Percentiles rank a stretch among this genome's conserved stretches.
Evolutionary conservation across 257 asterid species (phyloP).

Genomic region (Ligustrum vulgare): DNA sequence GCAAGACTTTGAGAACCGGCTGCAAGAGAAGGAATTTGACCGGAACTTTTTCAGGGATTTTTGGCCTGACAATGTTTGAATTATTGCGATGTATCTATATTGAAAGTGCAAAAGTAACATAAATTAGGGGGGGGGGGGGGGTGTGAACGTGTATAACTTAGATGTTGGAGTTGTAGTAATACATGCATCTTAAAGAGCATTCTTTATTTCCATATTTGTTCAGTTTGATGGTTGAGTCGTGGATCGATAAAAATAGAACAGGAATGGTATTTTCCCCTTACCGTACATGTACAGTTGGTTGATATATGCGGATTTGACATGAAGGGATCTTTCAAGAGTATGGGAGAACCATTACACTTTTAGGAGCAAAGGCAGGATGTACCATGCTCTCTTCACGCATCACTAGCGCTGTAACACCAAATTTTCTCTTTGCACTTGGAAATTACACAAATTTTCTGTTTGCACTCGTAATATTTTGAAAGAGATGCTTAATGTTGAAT

Average conservation of each 20-base stretch:
- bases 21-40: conserved; percentile 80
- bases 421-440: too few relatives aligned
- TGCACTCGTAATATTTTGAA: too few relatives aligned
- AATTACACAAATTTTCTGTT: too few relatives aligned
- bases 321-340: neutral
- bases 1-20: conserved; percentile 59
- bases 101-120: neutral
- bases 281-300: neutral
- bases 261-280: neutral
- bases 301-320: neutral
- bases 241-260: neutral
- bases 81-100: neutral
- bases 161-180: neutral
- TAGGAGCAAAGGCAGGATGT: neutral
- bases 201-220: neutral
- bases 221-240: neutral
- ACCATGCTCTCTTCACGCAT: neutral
- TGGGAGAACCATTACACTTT: neutral
- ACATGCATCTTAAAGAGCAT: neutral
- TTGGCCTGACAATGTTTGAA: conserved; percentile 93
- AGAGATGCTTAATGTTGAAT: too few relatives aligned
- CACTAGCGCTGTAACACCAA: too few relatives aligned
- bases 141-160: neutral
- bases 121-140: neutral
- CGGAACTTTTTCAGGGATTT: conserved; percentile 73